Percentiles rank a stretch among this genome's conserved stretches.
Conservation (phyloP, 805 yeast genomes). For the Cyberlindnera veronae region DNA sequence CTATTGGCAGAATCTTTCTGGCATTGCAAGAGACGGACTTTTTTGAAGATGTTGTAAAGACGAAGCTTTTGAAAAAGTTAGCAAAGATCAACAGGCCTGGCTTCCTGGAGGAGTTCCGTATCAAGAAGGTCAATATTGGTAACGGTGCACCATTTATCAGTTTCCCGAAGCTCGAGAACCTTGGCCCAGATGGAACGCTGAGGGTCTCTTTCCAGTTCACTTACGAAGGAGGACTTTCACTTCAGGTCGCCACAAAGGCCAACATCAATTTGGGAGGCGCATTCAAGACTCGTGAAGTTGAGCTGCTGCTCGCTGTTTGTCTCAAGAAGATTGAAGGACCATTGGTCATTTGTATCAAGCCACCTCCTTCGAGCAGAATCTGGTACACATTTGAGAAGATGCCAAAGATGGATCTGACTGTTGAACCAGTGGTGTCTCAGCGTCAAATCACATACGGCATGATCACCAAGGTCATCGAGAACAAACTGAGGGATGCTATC, state of each 20-base stretch:
- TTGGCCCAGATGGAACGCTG: conserved; percentile 79
- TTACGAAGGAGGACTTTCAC: conserved; percentile 72
- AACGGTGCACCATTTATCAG: conserved; percentile 76
- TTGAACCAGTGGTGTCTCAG: conserved; percentile 90
- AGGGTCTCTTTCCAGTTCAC: conserved; percentile 56
- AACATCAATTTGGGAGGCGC: conserved; percentile 72
- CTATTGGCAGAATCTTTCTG: conserved; percentile 78
- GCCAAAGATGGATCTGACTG: conserved; percentile 70
- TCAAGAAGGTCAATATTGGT: conserved; percentile 73
- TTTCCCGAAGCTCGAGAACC: conserved; percentile 60
- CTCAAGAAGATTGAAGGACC: conserved; percentile 72
- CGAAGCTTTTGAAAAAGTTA: conserved; percentile 65
- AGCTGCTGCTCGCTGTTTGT: conserved; percentile 65
- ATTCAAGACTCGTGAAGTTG: conserved; percentile 70
- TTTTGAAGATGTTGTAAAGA: conserved; percentile 54
- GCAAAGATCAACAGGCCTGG: conserved; percentile 83
- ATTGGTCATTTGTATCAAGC: conserved; percentile 63
- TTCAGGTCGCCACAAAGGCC: conserved; percentile 78
- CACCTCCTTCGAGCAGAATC: conserved; percentile 85
- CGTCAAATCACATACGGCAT: conserved; percentile 74
- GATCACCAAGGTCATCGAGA: conserved; percentile 76
- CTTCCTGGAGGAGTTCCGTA: conserved; percentile 77
- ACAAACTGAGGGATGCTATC: conserved; percentile 73
- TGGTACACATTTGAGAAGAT: conserved; percentile 87
- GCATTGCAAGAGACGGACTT: conserved; percentile 69